Percentiles rank a stretch among this genome's conserved stretches.
These are phyloP conservation scores for Achaetomiella virescens DNA, from an alignment of 495 filamentous ascomycete species.

Conservation along the genomic window DNA sequence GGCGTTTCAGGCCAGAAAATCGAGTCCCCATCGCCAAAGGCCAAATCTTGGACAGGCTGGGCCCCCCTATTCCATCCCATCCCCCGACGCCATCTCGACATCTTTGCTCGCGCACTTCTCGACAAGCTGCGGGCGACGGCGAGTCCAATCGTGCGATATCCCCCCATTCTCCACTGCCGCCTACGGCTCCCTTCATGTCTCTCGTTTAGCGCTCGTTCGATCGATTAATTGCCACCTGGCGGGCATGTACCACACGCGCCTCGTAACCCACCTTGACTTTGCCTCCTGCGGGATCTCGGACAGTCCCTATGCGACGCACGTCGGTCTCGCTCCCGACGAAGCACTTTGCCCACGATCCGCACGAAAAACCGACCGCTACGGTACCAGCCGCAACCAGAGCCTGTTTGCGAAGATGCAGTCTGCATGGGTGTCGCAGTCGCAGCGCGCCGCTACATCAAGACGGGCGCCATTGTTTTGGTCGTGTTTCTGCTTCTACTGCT, in stretches of 20 bases:
- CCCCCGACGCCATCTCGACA: background rate
- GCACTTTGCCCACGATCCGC: constrained; percentile 48
- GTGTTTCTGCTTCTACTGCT: constrained; percentile 68
- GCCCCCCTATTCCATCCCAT: background rate
- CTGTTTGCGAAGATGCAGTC: constrained; percentile 45
- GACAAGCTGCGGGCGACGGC: background rate
- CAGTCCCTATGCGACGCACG: constrained; percentile 48
- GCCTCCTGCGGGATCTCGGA: background rate
- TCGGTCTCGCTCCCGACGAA: constrained; percentile 55
- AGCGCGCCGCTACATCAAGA: constrained; percentile 78
- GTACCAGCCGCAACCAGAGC: constrained; percentile 34
- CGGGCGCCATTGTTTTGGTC: constrained; percentile 67
- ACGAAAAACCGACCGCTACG: constrained; percentile 54
- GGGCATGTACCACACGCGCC: constrained; percentile 5
- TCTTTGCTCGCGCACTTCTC: background rate
- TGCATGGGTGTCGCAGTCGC: constrained; percentile 61
- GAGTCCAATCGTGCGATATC: background rate
- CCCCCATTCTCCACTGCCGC: background rate
- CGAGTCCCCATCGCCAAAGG: constrained; percentile 6
- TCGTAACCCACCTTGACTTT: background rate
- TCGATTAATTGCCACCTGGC: constrained; percentile 5
- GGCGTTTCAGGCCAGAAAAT: constrained; percentile 4
- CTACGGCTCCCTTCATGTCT: constrained; percentile 11
- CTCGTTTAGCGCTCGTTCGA: constrained; percentile 10
- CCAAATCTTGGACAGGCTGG: constrained; percentile 2